phyloP scores from a whole-genome alignment of 2,329 filamentous ascomycete species.

The Didymella glomerata region DNA sequence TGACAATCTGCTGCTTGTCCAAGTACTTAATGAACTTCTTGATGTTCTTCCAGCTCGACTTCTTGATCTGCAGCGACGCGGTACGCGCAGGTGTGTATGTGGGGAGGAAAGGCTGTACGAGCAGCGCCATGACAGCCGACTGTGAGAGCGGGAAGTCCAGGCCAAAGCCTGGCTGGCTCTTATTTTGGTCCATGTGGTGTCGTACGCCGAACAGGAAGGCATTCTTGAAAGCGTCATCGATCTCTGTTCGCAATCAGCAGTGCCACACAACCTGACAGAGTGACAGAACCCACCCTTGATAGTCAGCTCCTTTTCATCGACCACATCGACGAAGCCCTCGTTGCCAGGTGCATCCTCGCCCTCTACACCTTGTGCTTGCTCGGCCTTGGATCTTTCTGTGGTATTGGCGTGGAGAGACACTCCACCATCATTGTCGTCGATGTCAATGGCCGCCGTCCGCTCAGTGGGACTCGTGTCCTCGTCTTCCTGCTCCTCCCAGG shows the following conservation, averaged over 20 bases:
- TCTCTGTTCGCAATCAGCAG: constrained; percentile 57
- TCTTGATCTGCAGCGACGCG: constrained; percentile 71
- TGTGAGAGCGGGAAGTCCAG: constrained; percentile 70
- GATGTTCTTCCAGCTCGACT: constrained; percentile 74
- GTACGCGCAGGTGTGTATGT: constrained; percentile 64
- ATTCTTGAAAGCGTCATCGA: constrained; percentile 70
- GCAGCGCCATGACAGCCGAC: constrained; percentile 68
- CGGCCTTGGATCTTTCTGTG: constrained; percentile 43
- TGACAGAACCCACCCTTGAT: constrained; percentile 59
- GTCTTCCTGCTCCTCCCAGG: constrained; percentile 56
- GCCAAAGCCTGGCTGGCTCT: constrained; percentile 60
- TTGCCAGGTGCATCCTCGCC: constrained; percentile 46
- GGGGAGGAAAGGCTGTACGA: constrained; percentile 73
- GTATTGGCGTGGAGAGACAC: constrained; percentile 49
- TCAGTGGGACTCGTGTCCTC: constrained; percentile 47
- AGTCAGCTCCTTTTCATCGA: constrained; percentile 62
- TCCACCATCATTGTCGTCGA: constrained; percentile 59
- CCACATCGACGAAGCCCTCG: constrained; percentile 46
- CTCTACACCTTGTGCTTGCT: constrained; percentile 45
- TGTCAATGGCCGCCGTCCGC: constrained; percentile 52
- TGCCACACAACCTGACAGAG: neutral
- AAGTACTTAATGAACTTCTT: constrained; percentile 74
- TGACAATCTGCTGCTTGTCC: constrained; percentile 70
- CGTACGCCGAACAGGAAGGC: constrained; percentile 71
- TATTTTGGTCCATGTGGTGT: constrained; percentile 66